Conservation (phyloP, 2,329 filamentous ascomycete species). For the Epichloe brachyelytri region DNA sequence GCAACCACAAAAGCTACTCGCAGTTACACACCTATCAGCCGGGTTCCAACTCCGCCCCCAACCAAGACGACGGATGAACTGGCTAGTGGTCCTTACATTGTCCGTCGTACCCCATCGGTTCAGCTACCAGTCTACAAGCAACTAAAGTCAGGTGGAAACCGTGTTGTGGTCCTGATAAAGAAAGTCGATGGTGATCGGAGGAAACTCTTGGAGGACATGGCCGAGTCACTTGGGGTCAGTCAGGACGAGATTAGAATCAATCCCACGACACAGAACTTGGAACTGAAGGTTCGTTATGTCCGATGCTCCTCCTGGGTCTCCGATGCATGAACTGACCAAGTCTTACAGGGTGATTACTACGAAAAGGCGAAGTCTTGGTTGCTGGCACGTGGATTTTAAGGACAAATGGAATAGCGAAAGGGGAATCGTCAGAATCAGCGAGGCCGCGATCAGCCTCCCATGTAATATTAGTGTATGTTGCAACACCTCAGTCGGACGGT, state of each 20-base stretch:
- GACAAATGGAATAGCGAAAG: neutral
- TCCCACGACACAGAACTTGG: constrained; percentile 56
- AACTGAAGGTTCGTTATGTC: constrained; percentile 48
- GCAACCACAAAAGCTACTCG: constrained; percentile 10
- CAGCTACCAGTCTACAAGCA: constrained; percentile 68
- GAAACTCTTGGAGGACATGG: constrained; percentile 51
- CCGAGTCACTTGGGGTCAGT: constrained; percentile 41
- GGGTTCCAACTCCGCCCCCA: constrained; percentile 16
- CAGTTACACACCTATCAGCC: constrained; percentile 14
- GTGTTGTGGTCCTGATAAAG: constrained; percentile 61
- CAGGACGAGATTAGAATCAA: constrained; percentile 41
- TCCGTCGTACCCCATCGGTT: constrained; percentile 57
- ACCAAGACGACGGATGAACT: constrained; percentile 19
- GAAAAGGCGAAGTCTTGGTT: constrained; percentile 20
- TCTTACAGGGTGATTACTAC: constrained; percentile 20
- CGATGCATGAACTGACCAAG: neutral
- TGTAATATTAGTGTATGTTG: constrained; percentile 5
- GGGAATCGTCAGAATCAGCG: neutral
- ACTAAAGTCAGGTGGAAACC: constrained; percentile 62
- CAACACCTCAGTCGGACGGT: constrained; percentile 1
- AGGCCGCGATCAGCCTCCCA: neutral
- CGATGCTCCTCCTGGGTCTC: neutral
- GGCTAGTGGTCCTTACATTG: constrained; percentile 43
- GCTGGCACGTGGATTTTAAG: constrained; percentile 22
- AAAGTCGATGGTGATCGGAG: constrained; percentile 63